Evolutionary conservation across 495 filamentous ascomycete species (phyloP), one percentile per base, ranked within the genome.

Genomic region (Neurospora tetrasperma): DNA sequence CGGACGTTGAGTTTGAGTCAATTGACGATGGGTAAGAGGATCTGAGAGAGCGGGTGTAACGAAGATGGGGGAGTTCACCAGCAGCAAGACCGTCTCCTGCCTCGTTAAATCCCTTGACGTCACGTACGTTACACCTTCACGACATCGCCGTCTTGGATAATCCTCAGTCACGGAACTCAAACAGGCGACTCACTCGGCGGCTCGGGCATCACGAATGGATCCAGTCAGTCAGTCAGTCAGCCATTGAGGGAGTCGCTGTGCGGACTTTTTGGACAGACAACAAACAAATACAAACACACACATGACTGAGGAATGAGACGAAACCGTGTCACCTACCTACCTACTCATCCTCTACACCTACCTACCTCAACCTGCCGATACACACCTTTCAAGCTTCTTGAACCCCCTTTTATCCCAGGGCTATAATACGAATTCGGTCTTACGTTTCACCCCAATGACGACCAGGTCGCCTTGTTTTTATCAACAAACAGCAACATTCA

Each of bases 1-100:
- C 74, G 84, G 72, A 86, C 86, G 31, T 73, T 87, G 75, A 85
- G 83, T 42, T 71, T 88, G 48, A 85, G 86, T 62, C 85, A 86
- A 76, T 73, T 87, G 68, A 87, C 86, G 23, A 73, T 85, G 71
- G 76, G 77, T 44, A 83, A 80, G 78, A 75, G 78, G 42, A 23
- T 68, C 43, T 59, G 70, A 66, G 12, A 20, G 70, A 71, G n/a
- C 23, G 44, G 35, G 35, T 38, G 35, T 38, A 38, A 38, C 35
- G 35, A 38, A 38, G 27, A 31, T 31, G 27, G 27, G 27, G 27
- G 27, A 62, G 23, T 31, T 62, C 23, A 31, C 23, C 27, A 31
- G 27, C 23, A 62, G 23, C 54, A 62, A 7, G 54, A 62, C 31
- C 23, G 5, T 62, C 23, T 62, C 54, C 27, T 35, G 6, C 6